A percentile compares a stretch with the other conserved stretches of the same genome.
Conservation (phyloP, 2,329 filamentous ascomycete species). For the Aspergillus floridensis region DNA sequence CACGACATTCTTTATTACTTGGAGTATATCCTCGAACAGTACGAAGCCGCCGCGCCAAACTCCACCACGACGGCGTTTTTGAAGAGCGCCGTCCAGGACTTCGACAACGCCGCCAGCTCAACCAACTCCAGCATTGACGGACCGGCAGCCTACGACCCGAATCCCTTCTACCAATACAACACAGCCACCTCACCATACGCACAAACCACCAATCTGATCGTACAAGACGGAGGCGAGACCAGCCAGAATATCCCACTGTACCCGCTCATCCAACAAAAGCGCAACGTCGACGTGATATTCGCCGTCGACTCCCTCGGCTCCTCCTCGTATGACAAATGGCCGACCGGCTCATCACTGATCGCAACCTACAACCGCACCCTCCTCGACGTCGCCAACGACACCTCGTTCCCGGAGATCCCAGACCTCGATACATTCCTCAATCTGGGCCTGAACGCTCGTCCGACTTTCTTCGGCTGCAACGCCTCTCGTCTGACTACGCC, state of each 20-base stretch:
- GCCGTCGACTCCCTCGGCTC: slow-evolving; percentile 64
- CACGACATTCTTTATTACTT: slow-evolving; percentile 38
- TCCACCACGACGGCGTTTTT: slow-evolving; percentile 53
- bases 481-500: slow-evolving; percentile 57
- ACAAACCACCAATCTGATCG: slow-evolving; percentile 53
- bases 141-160: slow-evolving; percentile 63
- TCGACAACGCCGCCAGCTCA: slow-evolving; percentile 58
- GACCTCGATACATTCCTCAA: slow-evolving; percentile 73
- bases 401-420: slow-evolving; percentile 66
- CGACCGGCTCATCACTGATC: slow-evolving; percentile 70
- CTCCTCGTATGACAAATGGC: slow-evolving; percentile 67
- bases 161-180: slow-evolving; percentile 69
- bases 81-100: slow-evolving; percentile 51
- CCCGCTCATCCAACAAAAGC: slow-evolving; percentile 67
- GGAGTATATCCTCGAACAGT: slow-evolving; percentile 53
- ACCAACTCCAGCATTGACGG: neutral
- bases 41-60: slow-evolving; percentile 31
- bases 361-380: slow-evolving; percentile 66
- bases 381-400: slow-evolving; percentile 59
- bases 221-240: slow-evolving; percentile 74
- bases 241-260: slow-evolving; percentile 72
- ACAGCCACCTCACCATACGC: slow-evolving; percentile 58
- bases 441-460: slow-evolving; percentile 65
- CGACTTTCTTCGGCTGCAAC: slow-evolving; percentile 76
- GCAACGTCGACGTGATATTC: slow-evolving; percentile 72